Percentiles rank a stretch among this genome's conserved stretches.
These are phyloP conservation scores for Microbotryomycetes sp. DNA, from an alignment of 1,284 basidiomycete species.

Conservation along the genomic window DNA sequence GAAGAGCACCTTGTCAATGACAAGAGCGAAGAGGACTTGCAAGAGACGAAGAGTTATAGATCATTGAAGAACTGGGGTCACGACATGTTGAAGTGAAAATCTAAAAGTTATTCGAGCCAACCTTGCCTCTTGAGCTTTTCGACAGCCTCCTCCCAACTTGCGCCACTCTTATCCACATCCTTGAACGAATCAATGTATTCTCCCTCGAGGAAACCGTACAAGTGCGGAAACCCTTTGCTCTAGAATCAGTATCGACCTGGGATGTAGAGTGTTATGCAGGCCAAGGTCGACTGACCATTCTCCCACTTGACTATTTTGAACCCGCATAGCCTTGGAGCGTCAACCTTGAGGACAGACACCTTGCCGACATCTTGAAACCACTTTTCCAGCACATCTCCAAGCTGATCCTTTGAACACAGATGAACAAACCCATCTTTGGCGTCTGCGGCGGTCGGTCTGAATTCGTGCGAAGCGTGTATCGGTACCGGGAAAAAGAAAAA, in stretches of 20 bases:
- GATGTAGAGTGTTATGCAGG: no score
- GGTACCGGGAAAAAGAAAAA: conserved; percentile 20
- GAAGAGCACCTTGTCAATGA: conserved; percentile 12
- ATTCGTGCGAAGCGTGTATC: conserved; percentile 19
- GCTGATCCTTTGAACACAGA: conserved; percentile 54
- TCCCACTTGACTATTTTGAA: conserved; percentile 48
- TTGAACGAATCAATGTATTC: conserved; percentile 35
- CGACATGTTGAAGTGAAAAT: neutral
- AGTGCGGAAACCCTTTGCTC: conserved; percentile 54
- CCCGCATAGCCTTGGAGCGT: conserved; percentile 41
- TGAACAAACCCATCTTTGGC: conserved; percentile 51
- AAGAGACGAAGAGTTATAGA: conserved; percentile 27
- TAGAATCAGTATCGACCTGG: no score
- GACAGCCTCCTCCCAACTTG: conserved; percentile 44
- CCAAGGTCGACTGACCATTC: conserved; percentile 44
- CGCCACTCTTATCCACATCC: conserved; percentile 10
- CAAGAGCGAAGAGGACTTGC: conserved; percentile 30
- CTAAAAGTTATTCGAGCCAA: conserved; percentile 17
- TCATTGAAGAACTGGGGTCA: conserved; percentile 20
- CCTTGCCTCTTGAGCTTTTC: conserved; percentile 42
- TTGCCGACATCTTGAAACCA: conserved; percentile 48
- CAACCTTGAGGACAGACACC: conserved; percentile 50
- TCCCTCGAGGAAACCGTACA: conserved; percentile 50
- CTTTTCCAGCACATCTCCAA: conserved; percentile 49
- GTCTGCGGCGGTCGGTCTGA: conserved; percentile 15